Base-by-base conservation (phyloP, 1,139 yeast genomes). In the Candida pseudoviswanathii region DNA sequence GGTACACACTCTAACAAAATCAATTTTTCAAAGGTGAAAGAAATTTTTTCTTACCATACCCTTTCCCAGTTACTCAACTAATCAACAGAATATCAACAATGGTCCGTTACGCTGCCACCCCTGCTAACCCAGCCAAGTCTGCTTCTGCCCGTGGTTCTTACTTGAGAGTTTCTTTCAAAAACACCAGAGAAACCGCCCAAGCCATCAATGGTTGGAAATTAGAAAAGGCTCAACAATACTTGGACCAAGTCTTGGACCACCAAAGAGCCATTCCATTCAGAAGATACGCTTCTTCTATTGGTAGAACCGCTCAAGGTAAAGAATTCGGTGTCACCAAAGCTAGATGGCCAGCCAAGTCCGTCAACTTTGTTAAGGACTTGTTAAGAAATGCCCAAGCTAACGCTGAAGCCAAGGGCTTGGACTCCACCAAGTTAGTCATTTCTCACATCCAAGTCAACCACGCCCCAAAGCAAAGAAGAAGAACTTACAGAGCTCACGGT, bases 401-500 rank as follows among this genome's bases (percentile, higher is more conserved):
- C 82, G 99, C 99, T 78, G 99, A 94, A 75, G 89, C 96, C 67
- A 94, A 94, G 86, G 99, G 99, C 71, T 90, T 94, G 80, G 98
- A 94, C 75, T 85, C 89, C 68, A 84, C 95, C 70, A 89, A 87
- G 77, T 88, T 94, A 77, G 88, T 86, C 81, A 85, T 94, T 73
- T 86, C 96, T 68, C 98, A 94, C 89, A 92, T 95, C 75, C 99
- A 95, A 85, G 99, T 94, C 72, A 95, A 94, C 96, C 97, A 91
- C 79, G 99, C 99, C 71, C 99, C 99, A 82, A 91, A 91, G 84
- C 96, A 90, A 84, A 95, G 99, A 86, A 94, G 99, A 85, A 91
- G 99, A 84, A 94, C 99, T 74, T 95, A 84, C 97, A 94, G 99
- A 87, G 99, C 99, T 71, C 99, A 94, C 87, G 99, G 99, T 89